phyloP scores from a whole-genome alignment of 2,329 filamentous ascomycete genomes.

The Curvularia lunata region DNA sequence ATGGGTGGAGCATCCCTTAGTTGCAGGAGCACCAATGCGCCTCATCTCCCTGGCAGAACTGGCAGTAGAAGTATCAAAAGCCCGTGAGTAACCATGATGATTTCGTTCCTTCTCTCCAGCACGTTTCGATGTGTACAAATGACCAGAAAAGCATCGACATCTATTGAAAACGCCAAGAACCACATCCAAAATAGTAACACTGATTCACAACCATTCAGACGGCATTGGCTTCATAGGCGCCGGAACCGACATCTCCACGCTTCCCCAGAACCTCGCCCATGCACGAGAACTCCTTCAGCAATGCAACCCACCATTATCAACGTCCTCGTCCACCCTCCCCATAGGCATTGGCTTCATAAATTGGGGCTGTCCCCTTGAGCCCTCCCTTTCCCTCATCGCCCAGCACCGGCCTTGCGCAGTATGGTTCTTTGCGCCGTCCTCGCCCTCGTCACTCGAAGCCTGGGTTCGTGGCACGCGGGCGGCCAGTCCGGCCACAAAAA shows the following conservation, averaged over 20 bases:
- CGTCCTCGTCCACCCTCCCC: neutral
- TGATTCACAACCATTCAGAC: neutral
- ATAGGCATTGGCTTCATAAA: neutral
- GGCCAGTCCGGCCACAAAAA: neutral
- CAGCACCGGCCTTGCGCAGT: slow-evolving; percentile 64
- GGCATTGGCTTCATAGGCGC: neutral
- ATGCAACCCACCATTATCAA: neutral
- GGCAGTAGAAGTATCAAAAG: neutral
- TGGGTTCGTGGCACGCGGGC: neutral
- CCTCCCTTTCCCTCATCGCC: slow-evolving; percentile 58
- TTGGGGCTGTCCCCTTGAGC: slow-evolving; percentile 41
- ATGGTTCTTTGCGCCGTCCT: slow-evolving; percentile 67
- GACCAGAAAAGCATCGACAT: neutral
- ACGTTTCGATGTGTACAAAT: neutral
- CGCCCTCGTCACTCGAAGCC: slow-evolving; percentile 22
- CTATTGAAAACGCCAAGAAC: too few relatives aligned
- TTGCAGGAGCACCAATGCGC: neutral
- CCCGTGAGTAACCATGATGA: neutral
- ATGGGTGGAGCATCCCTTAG: neutral
- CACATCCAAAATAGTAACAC: neutral
- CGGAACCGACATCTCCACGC: neutral
- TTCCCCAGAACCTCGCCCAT: neutral
- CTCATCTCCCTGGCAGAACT: neutral
- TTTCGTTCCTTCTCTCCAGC: neutral
- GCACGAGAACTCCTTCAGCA: neutral